phyloP scores from a whole-genome alignment of 2,329 filamentous ascomycete species.

The Colletotrichum filicis region DNA sequence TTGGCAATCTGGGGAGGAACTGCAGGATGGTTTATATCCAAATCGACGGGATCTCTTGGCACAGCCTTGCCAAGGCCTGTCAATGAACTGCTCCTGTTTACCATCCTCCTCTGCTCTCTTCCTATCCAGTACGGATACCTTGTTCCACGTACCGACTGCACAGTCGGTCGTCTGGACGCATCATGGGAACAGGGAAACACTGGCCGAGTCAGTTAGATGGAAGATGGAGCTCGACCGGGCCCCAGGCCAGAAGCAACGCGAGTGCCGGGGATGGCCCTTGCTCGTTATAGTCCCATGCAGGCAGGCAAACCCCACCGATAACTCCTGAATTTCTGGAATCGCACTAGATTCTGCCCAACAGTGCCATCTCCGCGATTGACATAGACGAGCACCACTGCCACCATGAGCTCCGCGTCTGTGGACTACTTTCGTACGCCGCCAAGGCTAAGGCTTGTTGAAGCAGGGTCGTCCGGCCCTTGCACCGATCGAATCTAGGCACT shows the following conservation, averaged over 20 bases:
- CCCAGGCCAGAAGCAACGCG: neutral
- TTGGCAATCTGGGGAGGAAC: slow-evolving; percentile 28
- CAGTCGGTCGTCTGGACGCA: neutral
- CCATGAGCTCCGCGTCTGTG: no score
- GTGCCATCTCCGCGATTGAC: slow-evolving; percentile 21
- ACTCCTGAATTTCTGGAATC: slow-evolving; percentile 28
- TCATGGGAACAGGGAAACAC: slow-evolving; percentile 4
- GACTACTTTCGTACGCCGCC: neutral
- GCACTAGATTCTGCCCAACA: neutral
- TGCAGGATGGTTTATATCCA: slow-evolving; percentile 33
- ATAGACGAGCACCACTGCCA: slow-evolving; percentile 5
- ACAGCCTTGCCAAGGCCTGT: slow-evolving; percentile 3
- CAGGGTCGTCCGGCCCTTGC: slow-evolving; percentile 9
- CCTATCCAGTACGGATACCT: neutral
- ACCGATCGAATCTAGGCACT: slow-evolving; percentile 16
- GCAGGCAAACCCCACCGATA: neutral
- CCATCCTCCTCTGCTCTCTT: neutral
- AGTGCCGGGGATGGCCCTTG: slow-evolving; percentile 11
- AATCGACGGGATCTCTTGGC: slow-evolving; percentile 26
- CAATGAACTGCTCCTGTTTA: neutral
- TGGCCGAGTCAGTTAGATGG: slow-evolving; percentile 25
- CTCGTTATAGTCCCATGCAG: neutral
- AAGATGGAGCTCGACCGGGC: neutral
- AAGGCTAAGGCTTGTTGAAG: slow-evolving; percentile 27
- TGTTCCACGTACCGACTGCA: neutral